Conservation (phyloP, 208 protist species). For the Leishmania martiniquensis region DNA sequence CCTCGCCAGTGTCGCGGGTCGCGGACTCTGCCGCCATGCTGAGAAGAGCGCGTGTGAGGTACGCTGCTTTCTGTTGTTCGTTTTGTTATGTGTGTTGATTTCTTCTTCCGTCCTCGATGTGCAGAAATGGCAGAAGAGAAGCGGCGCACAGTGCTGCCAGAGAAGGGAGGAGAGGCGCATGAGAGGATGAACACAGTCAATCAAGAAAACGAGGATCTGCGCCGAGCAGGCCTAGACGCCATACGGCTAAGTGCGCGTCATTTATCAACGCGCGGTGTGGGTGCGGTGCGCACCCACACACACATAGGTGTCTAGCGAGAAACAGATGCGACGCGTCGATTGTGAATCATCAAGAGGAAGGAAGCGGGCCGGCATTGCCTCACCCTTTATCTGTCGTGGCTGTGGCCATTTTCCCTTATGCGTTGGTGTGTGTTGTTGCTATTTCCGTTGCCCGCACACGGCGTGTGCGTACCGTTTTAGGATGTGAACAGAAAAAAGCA, state of each 20-base stretch:
- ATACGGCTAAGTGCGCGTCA: background rate
- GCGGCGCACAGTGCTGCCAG: background rate
- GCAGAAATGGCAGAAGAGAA: background rate
- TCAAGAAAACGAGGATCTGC: background rate
- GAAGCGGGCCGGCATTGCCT: background rate
- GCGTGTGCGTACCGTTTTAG: background rate
- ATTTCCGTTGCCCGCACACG: background rate
- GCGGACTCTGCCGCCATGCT: conserved; percentile 10
- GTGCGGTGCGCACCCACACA: background rate
- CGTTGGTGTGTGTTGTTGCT: background rate
- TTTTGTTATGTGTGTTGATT: background rate
- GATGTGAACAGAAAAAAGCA: background rate
- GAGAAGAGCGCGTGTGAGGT: background rate
- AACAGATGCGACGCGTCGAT: background rate
- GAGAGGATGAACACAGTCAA: background rate
- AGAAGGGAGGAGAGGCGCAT: background rate
- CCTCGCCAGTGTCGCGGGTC: conserved; percentile 12
- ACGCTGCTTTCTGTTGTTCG: no score
- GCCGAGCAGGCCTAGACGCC: background rate
- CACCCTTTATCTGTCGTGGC: background rate
- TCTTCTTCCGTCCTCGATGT: background rate
- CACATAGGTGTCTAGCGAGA: background rate
- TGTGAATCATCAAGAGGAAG: background rate
- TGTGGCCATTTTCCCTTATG: background rate
- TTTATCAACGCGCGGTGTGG: background rate